phyloP scores from a whole-genome alignment of 2,329 filamentous ascomycete genomes.

The Fonsecaea multimorphosa region DNA sequence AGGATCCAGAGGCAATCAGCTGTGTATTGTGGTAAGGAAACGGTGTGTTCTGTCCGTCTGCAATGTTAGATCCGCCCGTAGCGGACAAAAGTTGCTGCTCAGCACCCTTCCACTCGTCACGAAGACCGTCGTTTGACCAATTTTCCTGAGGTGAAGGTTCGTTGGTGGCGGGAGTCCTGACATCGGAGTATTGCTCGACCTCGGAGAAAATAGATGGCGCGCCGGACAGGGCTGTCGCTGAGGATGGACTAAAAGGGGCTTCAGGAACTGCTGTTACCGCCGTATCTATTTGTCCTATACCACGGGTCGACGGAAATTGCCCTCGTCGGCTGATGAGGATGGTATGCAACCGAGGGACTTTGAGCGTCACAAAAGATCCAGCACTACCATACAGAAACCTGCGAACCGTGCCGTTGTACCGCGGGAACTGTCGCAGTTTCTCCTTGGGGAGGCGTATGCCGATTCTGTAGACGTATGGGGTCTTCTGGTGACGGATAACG shows the following conservation, averaged over 20 bases:
- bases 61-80: background rate
- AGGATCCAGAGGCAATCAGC: background rate
- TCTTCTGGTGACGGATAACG: constrained; percentile 16
- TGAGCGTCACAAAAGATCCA: constrained; percentile 21
- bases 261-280: background rate
- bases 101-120: background rate
- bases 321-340: background rate
- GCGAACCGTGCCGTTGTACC: constrained; percentile 5
- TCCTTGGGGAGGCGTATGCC: constrained; percentile 14
- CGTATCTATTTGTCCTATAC: background rate
- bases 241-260: background rate
- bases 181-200: background rate
- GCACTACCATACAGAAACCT: background rate
- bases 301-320: background rate
- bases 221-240: background rate
- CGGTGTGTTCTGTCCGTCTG: background rate
- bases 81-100: background rate
- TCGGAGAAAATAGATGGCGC: constrained; percentile 13
- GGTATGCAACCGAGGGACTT: constrained; percentile 5
- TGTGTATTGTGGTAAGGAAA: background rate
- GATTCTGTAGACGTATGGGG: constrained; percentile 15
- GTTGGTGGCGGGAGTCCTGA: constrained; percentile 1
- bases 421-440: constrained; percentile 7
- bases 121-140: background rate
- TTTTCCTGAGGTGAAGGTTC: background rate